Evolutionary conservation across 352 stramenopile species (phyloP).

Genomic region (Globisporangium irregulare): DNA sequence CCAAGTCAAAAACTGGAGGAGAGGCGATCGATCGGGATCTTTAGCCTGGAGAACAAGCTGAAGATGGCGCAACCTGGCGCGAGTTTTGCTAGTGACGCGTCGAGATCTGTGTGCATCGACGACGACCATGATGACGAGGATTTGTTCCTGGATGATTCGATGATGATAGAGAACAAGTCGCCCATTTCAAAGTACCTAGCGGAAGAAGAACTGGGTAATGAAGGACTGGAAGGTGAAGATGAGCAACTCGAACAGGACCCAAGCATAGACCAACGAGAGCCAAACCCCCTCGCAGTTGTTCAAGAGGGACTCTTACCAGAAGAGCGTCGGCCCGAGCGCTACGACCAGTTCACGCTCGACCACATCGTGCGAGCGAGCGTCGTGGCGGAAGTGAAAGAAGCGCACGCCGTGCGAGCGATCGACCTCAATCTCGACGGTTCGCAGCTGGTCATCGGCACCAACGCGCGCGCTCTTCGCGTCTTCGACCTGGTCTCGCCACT

Average conservation of each 20-base stretch:
- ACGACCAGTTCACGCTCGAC: constrained; percentile 39
- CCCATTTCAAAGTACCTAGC: constrained; percentile 8
- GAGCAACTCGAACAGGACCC: background rate
- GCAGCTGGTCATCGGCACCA: constrained; percentile 59
- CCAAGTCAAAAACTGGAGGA: background rate
- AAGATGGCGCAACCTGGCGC: background rate
- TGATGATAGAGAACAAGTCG: background rate
- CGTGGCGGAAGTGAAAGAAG: constrained; percentile 53
- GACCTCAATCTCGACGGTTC: constrained; percentile 35
- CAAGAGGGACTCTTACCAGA: background rate
- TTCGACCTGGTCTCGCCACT: constrained; percentile 37
- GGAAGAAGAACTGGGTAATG: background rate
- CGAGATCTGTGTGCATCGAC: constrained; percentile 4
- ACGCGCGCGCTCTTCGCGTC: constrained; percentile 50
- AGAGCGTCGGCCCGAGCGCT: constrained; percentile 14
- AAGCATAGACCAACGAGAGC: background rate
- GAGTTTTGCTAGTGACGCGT: constrained; percentile 6
- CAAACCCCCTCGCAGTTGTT: background rate
- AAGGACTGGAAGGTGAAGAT: background rate
- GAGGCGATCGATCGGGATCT: background rate
- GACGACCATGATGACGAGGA: background rate
- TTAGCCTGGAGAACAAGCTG: background rate
- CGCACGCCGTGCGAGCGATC: constrained; percentile 53
- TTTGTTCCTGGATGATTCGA: background rate
- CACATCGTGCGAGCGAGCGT: constrained; percentile 43